phyloP scores from a whole-genome alignment of 2,329 filamentous ascomycete genomes.

The Rhinocladiella similis region DNA sequence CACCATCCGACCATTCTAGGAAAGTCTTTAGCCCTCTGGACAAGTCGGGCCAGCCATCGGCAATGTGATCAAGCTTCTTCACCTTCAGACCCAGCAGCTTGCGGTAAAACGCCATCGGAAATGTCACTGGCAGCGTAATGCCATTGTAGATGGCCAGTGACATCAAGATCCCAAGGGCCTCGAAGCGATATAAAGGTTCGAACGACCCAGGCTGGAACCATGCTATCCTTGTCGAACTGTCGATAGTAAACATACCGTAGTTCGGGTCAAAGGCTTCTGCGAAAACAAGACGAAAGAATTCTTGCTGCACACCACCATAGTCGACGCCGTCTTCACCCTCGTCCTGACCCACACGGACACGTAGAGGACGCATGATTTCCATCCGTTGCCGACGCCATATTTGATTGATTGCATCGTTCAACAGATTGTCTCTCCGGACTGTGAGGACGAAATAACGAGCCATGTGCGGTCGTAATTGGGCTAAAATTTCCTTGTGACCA shows the following conservation, averaged over 20 bases:
- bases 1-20: slow-evolving; percentile 75
- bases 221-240: slow-evolving; percentile 72
- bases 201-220: slow-evolving; percentile 86
- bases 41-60: slow-evolving; percentile 84
- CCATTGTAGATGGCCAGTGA: slow-evolving; percentile 93
- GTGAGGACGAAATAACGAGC: slow-evolving; percentile 71
- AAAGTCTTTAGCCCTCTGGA: slow-evolving; percentile 72
- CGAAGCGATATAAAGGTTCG: slow-evolving; percentile 85
- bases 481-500: slow-evolving; percentile 62
- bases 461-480: slow-evolving; percentile 65
- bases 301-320: slow-evolving; percentile 92
- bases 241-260: slow-evolving; percentile 76
- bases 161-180: slow-evolving; percentile 83
- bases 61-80: slow-evolving; percentile 71
- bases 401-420: slow-evolving; percentile 79
- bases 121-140: slow-evolving; percentile 83
- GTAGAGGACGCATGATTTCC: slow-evolving; percentile 81
- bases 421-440: slow-evolving; percentile 65
- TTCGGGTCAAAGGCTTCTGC: slow-evolving; percentile 75
- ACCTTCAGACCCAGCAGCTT: slow-evolving; percentile 72
- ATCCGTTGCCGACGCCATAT: slow-evolving; percentile 82
- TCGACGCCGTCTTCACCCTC: slow-evolving; percentile 86
- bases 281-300: slow-evolving; percentile 87
- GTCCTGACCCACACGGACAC: slow-evolving; percentile 81
- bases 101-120: slow-evolving; percentile 80